Evolutionary conservation across 345 rosid genomes (phyloP), one percentile per base, ranked within the genome.

Genomic region (Rhodamnia rubescens): DNA sequence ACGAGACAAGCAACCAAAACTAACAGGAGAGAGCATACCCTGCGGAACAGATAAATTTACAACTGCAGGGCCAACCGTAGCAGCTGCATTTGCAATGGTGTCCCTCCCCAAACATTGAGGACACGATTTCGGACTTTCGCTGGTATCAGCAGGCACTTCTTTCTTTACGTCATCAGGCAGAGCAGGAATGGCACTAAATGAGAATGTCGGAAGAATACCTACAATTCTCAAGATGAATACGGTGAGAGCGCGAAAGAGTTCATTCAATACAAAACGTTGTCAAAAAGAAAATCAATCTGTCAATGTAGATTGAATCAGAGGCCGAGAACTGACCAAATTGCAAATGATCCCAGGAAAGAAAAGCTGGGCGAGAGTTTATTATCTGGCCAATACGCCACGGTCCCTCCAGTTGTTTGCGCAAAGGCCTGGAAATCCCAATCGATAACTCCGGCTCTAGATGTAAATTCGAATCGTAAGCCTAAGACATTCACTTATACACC

Each of bases 41-140:
- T 83, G 93, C 6, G 95, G 93, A 90, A 91, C 91, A n/a, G 98
- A 93, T 20, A 95, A 75, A 89, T 97, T 93, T 83, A 95, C 98
- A 90, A 97, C 98, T 11, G 98, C 98, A 44, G 96, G 95, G 85
- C 93, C 96, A 75, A 94, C 90, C 84, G 85, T 93, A 20, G 98
- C 98, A 85, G 98, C 99, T 3, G 98, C 99, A 89, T 92, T 95
- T 42, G 98, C 98, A 53, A 95, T 91, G 49, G 93, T 88, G 87
- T 95, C 94, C 90, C 97, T 91, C 42, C 97, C 96, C 80, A 95
- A 88, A 89, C 91, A 96, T 58, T 91, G 89, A 55, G 88, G 61
- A 85, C 90, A 74, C 10, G 94, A 90, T 83, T 92, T 91, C 22
- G 87, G 78, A 88, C 81, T 88, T 85, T 90, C 94, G 5, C 90